Evolutionary conservation across 176 grass and related monocot species (phyloP), one percentile per base, ranked within the genome.

Genomic region (Triticum urartu): DNA sequence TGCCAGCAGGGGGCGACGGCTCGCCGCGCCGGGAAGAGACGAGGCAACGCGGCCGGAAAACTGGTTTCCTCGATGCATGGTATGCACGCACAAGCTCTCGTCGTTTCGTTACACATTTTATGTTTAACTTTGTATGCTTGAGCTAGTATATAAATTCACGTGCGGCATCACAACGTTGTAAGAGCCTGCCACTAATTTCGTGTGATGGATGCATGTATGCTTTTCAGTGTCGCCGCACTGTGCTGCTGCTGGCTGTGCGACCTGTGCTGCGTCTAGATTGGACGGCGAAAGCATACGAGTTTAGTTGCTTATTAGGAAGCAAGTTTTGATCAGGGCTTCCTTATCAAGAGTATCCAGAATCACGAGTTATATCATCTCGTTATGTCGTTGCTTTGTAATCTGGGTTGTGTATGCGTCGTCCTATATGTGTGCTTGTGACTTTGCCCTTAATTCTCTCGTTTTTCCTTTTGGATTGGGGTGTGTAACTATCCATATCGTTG

Each of bases 161-260:
- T 17, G 14, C 14, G 1, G 48, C 48, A 17, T 17, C 48, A 52
- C 14, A 18, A 54, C 50, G 68, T 1, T 11, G 9, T 40, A 71
- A 71, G 15, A 43, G 33, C 30, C 21, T 11, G 69, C 3, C 12
- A 75, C 13, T 75, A 50, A 62, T 5, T 64, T 26, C 61, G 36
- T 25, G n/a, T 35, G 18, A 2, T 11, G 17, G 2, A 12, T 82
- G 52, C 28, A 2, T 11, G 17, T 1, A 12, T 82, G 52, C 28
- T 78, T 83, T 71, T 24, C 87, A 88, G 87, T 7, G 26, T 88
- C 20, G 87, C 87, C 6, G 81, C 74, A 2, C 81, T 88, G 21
- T 88, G 87, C 74, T 88, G 87, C 81, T 88, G 87, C 73, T 88
- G 87, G 87, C 64, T 88, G 13, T 88, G 87, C 39, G 87, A 88